phyloP scores from a whole-genome alignment of 2,329 filamentous ascomycete species.

The Zymoseptoria brevis region DNA sequence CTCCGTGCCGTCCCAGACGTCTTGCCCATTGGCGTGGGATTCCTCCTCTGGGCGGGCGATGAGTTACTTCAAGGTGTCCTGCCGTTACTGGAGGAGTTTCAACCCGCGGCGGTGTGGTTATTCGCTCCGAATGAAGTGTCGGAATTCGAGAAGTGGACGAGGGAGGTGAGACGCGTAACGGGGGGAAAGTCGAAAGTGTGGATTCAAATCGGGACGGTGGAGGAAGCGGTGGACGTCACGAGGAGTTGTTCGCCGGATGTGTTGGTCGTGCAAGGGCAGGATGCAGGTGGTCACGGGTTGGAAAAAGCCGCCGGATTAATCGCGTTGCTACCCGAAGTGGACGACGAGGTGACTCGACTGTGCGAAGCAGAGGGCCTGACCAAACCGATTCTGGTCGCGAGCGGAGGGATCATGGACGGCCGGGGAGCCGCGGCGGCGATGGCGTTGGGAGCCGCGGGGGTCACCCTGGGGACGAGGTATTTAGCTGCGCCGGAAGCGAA shows the following conservation, averaged over 20 bases:
- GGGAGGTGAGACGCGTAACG: constrained; percentile 26
- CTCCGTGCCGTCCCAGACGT: constrained; percentile 17
- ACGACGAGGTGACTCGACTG: constrained; percentile 35
- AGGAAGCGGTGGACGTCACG: constrained; percentile 45
- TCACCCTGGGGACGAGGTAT: constrained; percentile 57
- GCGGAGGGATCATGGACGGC: constrained; percentile 53
- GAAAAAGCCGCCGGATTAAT: constrained; percentile 47
- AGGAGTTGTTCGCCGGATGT: constrained; percentile 46
- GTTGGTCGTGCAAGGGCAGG: constrained; percentile 54
- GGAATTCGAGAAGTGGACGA: constrained; percentile 28
- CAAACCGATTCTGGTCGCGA: constrained; percentile 42
- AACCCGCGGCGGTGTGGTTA: constrained; percentile 58
- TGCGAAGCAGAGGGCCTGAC: constrained; percentile 8
- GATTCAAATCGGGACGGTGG: constrained; percentile 55
- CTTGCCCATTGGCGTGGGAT: constrained; percentile 53
- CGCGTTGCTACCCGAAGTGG: constrained; percentile 51
- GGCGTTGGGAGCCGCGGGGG: constrained; percentile 45
- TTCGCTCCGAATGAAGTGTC: constrained; percentile 50
- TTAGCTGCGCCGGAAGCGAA: constrained; percentile 46
- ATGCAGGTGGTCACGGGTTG: constrained; percentile 58
- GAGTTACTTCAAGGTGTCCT: constrained; percentile 37
- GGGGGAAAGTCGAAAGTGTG: constrained; percentile 42
- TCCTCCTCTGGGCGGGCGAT: constrained; percentile 48
- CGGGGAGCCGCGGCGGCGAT: constrained; percentile 50
- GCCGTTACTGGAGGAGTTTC: constrained; percentile 41